phyloP scores from a whole-genome alignment of 495 filamentous ascomycete species.

The Schizothecium vesticola region DNA sequence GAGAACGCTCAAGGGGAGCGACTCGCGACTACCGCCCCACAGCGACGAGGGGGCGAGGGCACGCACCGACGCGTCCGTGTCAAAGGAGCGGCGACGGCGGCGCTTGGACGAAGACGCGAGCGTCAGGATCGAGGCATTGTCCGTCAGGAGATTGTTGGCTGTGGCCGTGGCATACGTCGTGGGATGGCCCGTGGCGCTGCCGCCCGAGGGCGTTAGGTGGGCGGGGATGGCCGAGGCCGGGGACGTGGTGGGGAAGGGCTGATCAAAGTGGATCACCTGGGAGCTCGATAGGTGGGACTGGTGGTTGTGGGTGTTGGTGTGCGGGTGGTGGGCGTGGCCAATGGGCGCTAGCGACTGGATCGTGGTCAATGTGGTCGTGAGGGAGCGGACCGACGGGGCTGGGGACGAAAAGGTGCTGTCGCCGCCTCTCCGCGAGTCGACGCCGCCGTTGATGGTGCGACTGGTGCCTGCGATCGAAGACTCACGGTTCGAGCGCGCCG shows the following conservation, averaged over 20 bases:
- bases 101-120: conserved; percentile 94
- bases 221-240: conserved; percentile 75
- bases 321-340: conserved; percentile 58
- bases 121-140: conserved; percentile 93
- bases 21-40: conserved; percentile 85
- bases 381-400: conserved; percentile 80
- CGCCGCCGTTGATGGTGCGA: conserved; percentile 57
- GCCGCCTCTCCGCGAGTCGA: conserved; percentile 63
- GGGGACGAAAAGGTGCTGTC: conserved; percentile 93
- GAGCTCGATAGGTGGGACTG: conserved; percentile 35
- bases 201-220: conserved; percentile 58
- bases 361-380: conserved; percentile 93
- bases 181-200: conserved; percentile 51
- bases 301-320: conserved; percentile 33
- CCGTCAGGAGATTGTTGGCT: conserved; percentile 85
- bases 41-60: conserved; percentile 87
- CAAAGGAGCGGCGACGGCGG: conserved; percentile 79
- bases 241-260: conserved; percentile 76
- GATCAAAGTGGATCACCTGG: conserved; percentile 68
- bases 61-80: conserved; percentile 93
- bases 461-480: conserved; percentile 55
- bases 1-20: conserved; percentile 80
- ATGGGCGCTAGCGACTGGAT: conserved; percentile 83
- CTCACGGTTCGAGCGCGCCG: conserved; percentile 71
- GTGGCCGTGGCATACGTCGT: conserved; percentile 83